These are phyloP conservation scores for Boletus pseudo-olivaceus DNA, from an alignment of 768 basidiomycete species.

Conservation along the genomic window DNA sequence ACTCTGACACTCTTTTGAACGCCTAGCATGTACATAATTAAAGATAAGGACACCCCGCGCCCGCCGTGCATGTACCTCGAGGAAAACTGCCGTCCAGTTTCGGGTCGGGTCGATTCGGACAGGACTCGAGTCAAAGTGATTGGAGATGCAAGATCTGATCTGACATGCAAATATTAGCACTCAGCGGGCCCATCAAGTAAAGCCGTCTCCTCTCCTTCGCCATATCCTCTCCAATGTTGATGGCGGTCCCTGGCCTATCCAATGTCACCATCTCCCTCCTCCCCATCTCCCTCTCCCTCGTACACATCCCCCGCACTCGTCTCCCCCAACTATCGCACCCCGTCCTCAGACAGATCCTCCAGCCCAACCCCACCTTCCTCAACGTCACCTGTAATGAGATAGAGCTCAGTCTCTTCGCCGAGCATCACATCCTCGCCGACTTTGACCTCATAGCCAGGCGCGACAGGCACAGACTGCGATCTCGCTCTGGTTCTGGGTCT, in stretches of 20 bases:
- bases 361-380: slow-evolving; percentile 63
- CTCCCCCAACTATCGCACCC: slow-evolving; percentile 55
- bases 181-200: background rate
- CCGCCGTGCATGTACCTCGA: background rate
- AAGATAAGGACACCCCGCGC: slow-evolving; percentile 5
- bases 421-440: slow-evolving; percentile 51
- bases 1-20: no score
- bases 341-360: slow-evolving; percentile 66
- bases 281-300: slow-evolving; percentile 66
- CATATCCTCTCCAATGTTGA: slow-evolving; percentile 15
- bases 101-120: slow-evolving; percentile 1
- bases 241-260: slow-evolving; percentile 24
- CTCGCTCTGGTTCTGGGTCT: slow-evolving; percentile 38
- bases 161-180: slow-evolving; percentile 15
- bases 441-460: slow-evolving; percentile 60
- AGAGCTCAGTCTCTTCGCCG: slow-evolving; percentile 73
- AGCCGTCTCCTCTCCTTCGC: slow-evolving; percentile 9
- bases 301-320: slow-evolving; percentile 71
- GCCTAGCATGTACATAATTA: background rate
- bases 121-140: background rate
- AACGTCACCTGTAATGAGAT: slow-evolving; percentile 77
- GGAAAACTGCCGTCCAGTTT: background rate
- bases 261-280: slow-evolving; percentile 65
- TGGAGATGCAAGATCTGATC: slow-evolving; percentile 2
- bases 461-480: slow-evolving; percentile 48